phyloP scores from a whole-genome alignment of 495 filamentous ascomycete genomes.

The Podospora sp. region DNA sequence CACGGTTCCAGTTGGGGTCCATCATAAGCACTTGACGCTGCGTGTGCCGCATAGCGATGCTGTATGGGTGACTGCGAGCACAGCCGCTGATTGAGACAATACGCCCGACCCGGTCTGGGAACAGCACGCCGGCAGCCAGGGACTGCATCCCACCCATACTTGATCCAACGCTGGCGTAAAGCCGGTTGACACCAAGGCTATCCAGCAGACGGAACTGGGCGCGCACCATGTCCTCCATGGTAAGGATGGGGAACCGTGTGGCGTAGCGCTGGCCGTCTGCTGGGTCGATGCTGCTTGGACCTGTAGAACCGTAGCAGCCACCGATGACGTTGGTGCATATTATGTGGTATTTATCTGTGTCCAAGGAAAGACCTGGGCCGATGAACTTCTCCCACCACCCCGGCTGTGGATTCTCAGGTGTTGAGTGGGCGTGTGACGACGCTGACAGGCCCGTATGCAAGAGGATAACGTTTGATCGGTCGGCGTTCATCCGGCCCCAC shows the following conservation, averaged over 20 bases:
- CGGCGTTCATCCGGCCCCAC: conserved; percentile 82
- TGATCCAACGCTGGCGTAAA: conserved; percentile 91
- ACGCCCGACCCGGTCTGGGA: conserved; percentile 75
- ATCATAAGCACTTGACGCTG: conserved; percentile 98
- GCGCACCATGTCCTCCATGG: conserved; percentile 95
- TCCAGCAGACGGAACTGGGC: conserved; percentile 93
- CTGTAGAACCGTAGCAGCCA: conserved; percentile 95
- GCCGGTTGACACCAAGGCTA: conserved; percentile 70
- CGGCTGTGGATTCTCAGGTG: conserved; percentile 76
- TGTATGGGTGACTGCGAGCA: conserved; percentile 94
- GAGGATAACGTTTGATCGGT: conserved; percentile 87
- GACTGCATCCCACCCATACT: conserved; percentile 99
- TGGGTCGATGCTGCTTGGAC: conserved; percentile 85
- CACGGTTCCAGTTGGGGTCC: conserved; percentile 96
- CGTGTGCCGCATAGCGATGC: conserved; percentile 98
- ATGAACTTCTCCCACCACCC: conserved; percentile 99
- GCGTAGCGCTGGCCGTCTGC: conserved; percentile 86
- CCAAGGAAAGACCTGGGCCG: conserved; percentile 79
- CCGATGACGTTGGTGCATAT: conserved; percentile 98
- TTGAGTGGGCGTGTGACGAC: conserved; percentile 94
- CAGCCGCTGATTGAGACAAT: conserved; percentile 93
- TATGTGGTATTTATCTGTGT: conserved; percentile 89
- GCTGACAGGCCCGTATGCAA: conserved; percentile 94
- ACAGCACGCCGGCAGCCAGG: conserved; percentile 84
- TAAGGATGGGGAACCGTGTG: conserved; percentile 95